Evolutionary conservation across 139 green algal genomes (phyloP), one percentile per base, ranked within the genome.

Genomic region (Asterochloris erici): DNA sequence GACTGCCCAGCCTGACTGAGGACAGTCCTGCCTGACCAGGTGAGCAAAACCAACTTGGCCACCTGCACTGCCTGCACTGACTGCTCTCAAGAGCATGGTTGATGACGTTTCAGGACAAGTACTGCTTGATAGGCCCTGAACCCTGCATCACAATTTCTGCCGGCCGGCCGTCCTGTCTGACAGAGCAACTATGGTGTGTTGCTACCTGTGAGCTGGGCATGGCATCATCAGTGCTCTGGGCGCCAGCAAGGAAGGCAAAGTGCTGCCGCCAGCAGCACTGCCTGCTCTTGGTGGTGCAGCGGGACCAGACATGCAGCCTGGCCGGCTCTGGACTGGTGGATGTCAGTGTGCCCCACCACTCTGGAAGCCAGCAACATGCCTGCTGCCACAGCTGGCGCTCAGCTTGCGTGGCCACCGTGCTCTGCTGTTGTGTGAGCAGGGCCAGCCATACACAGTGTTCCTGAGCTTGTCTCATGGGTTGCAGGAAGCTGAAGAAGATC

Each of bases 401-500:
- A 16, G 14, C 63, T 69, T 24, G 16, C 14, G 21, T 21, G 19
- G 19, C 21, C 21, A 23, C 17, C 66, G 1, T 71, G 21, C 66
- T 71, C 19, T 71, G 66, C 38, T 54, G 38, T 54, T 54, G 38
- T 6, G 38, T 54, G 38, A 6, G 38, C 38, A 2, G 6, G 38
- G 38, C 38, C 38, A 54, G 38, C 21, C 66, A 29, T 38, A 9
- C 70, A 76, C 70, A 17, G 21, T 47, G 70, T 9, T 38, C 2
- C 24, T 76, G 38, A 54, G 38, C 38, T 6, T 54, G 38, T 54
- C 38, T 54, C 6, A 54, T 19, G 10, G 63, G 13, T 0, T 68
- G 61, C 61, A 86, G 83, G 83, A 54, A 80, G 54, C 38, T 74
- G 29, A 82, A 87, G 76, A 81, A 82, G 14, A 81, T 94, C 15